Percentiles rank a stretch among this genome's conserved stretches.
These are phyloP conservation scores for Aphanocladium album DNA, from an alignment of 2,329 filamentous ascomycete genomes.

Conservation along the genomic window DNA sequence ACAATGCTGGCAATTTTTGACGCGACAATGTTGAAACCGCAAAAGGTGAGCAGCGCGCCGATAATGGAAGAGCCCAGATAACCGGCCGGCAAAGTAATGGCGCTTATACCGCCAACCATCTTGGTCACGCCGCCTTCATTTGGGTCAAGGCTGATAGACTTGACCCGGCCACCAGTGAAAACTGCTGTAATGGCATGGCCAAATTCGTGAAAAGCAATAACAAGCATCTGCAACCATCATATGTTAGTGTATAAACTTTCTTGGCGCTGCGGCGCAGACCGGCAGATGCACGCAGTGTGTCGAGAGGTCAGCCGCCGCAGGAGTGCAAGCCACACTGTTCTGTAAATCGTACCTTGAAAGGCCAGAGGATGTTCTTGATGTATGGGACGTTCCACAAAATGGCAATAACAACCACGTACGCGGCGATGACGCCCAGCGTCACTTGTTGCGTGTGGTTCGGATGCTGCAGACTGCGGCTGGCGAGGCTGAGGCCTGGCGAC, in stretches of 20 bases:
- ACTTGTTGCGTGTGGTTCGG: constrained; percentile 65
- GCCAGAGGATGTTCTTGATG: constrained; percentile 69
- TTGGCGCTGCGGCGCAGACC: no score
- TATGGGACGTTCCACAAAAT: constrained; percentile 77
- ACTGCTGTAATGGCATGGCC: constrained; percentile 69
- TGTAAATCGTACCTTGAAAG: constrained; percentile 60
- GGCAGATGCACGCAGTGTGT: neutral
- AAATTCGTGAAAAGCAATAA: constrained; percentile 79
- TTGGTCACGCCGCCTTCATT: constrained; percentile 74
- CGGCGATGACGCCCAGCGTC: constrained; percentile 65
- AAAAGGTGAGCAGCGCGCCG: constrained; percentile 71
- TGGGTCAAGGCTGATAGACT: constrained; percentile 71
- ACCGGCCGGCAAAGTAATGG: constrained; percentile 69
- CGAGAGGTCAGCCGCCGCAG: no score
- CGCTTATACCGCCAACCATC: constrained; percentile 66
- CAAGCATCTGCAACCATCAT: constrained; percentile 58
- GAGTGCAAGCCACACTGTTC: neutral
- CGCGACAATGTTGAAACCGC: constrained; percentile 75
- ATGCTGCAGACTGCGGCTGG: constrained; percentile 48
- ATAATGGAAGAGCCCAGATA: constrained; percentile 75
- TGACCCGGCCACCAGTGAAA: constrained; percentile 67
- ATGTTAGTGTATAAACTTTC: neutral
- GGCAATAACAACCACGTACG: constrained; percentile 68
- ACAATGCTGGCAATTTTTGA: constrained; percentile 74
- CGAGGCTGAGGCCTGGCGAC: constrained; percentile 24